Evolutionary conservation across 805 yeast genomes (phyloP), one percentile per base, ranked within the genome.

Genomic region (Wickerhamomyces tratensis): DNA sequence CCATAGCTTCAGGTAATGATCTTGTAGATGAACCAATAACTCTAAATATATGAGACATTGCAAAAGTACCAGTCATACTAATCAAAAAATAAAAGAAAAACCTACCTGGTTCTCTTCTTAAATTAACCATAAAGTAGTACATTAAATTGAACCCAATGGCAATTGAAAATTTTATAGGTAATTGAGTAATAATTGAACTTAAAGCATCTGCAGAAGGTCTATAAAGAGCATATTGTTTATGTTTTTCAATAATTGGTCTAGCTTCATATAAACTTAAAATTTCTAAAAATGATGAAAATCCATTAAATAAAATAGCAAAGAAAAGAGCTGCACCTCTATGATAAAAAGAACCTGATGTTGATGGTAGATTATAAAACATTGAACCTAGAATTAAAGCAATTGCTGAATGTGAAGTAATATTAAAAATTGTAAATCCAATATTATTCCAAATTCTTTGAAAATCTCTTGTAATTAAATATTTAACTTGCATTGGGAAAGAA

Each of bases 241-340:
- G 83, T 51, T 77, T 77, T 53, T 76, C 81, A 33, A 76, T 76
- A 46, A 77, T 71, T 7, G 74, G 69, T 58, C 81, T 67, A 33
- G 79, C 71, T 56, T 77, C 82, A 53, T 65, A 78, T 27, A 76
- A 53, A 1, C 76, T 52, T 58, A 74, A 64, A 45, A 79, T 69
- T 59, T 79, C 86, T 52, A 77, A 63, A 45, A 79, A 56, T 14
- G 81, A 77, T 14, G 79, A 65, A 52, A 79, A 75, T 12, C 83
- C 77, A 55, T 78, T 78, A 59, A 77, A 79, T 53, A 79, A 64
- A 38, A 76, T 68, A 25, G 82, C 79, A 57, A 80, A 80, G 62
- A 83, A 84, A 68, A 83, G 64, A 38, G 80, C 71, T 36, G 86
- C 77, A 51, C 79, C 72, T 54, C 87, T 65, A 51, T 62, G 67